Percentiles rank a stretch among this genome's conserved stretches.
Conservation (phyloP, 305 asterid species). For the Vinca major region DNA sequence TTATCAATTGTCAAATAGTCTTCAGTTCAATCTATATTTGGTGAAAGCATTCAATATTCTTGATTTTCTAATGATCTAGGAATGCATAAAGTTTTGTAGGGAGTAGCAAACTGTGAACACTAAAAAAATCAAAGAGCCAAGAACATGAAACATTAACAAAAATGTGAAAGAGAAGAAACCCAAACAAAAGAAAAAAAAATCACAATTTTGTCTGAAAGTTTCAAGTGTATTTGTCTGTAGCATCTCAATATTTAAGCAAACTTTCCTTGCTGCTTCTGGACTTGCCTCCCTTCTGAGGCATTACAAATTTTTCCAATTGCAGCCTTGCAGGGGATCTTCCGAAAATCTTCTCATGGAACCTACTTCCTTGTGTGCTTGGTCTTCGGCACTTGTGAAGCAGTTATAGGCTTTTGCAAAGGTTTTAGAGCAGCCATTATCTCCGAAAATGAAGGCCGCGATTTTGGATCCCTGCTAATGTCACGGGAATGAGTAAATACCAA, state of each 20-base stretch:
- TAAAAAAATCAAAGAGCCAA: constrained; percentile 13
- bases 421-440: constrained; percentile 83
- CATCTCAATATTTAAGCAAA: constrained; percentile 3
- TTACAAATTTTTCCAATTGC: constrained; percentile 15
- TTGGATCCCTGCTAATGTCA: constrained; percentile 58
- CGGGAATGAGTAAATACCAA: too few relatives aligned
- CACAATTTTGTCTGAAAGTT: constrained; percentile 18
- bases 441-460: constrained; percentile 67
- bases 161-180: not conserved
- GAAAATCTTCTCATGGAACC: constrained; percentile 44
- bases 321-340: too few relatives aligned
- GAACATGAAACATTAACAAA: constrained; percentile 11
- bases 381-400: constrained; percentile 45
- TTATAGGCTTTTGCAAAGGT: constrained; percentile 70
- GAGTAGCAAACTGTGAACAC: too few relatives aligned
- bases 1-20: too few relatives aligned
- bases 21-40: too few relatives aligned
- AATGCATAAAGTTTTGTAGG: too few relatives aligned
- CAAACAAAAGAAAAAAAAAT: constrained; percentile 3
- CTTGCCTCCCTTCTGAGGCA: constrained; percentile 23
- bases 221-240: constrained; percentile 14
- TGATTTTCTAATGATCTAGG: too few relatives aligned
- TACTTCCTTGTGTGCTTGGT: constrained; percentile 27
- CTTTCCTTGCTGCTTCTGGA: constrained; percentile 9
- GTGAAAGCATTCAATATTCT: too few relatives aligned